Percentiles rank a stretch among this genome's conserved stretches.
These are phyloP conservation scores for Apiospora aurea DNA, from an alignment of 2,329 filamentous ascomycete species.

Conservation along the genomic window DNA sequence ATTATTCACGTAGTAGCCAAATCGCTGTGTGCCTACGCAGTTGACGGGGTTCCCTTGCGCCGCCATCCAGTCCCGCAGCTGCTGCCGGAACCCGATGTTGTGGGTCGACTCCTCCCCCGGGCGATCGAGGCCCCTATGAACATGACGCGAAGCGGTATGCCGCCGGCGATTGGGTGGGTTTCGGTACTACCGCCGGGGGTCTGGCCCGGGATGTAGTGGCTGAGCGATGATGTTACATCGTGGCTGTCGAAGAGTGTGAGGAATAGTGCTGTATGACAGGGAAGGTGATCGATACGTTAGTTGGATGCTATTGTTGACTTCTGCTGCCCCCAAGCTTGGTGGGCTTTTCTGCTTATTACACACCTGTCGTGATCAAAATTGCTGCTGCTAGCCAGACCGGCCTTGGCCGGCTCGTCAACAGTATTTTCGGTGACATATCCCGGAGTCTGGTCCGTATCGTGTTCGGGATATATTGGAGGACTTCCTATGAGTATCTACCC, in stretches of 20 bases:
- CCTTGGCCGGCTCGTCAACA: conserved; percentile 12
- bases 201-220: conserved; percentile 13
- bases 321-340: neutral
- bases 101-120: conserved; percentile 37
- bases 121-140: conserved; percentile 40
- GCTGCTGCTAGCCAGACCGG: neutral
- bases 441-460: neutral
- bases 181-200: neutral
- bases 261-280: neutral
- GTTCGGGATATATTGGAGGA: neutral
- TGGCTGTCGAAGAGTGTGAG: neutral
- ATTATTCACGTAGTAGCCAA: conserved; percentile 35
- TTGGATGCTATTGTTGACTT: neutral
- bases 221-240: neutral
- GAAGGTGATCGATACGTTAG: neutral
- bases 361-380: neutral
- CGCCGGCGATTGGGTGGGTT: conserved; percentile 33
- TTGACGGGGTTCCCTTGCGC: conserved; percentile 35
- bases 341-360: neutral
- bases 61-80: conserved; percentile 38
- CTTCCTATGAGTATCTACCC: neutral
- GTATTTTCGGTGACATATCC: neutral
- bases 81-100: conserved; percentile 37
- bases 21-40: conserved; percentile 43
- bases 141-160: conserved; percentile 41